Percentiles rank a stretch among this genome's conserved stretches.
Conservation (phyloP, 2,329 filamentous ascomycete species). For the Monilinia aucupariae region DNA sequence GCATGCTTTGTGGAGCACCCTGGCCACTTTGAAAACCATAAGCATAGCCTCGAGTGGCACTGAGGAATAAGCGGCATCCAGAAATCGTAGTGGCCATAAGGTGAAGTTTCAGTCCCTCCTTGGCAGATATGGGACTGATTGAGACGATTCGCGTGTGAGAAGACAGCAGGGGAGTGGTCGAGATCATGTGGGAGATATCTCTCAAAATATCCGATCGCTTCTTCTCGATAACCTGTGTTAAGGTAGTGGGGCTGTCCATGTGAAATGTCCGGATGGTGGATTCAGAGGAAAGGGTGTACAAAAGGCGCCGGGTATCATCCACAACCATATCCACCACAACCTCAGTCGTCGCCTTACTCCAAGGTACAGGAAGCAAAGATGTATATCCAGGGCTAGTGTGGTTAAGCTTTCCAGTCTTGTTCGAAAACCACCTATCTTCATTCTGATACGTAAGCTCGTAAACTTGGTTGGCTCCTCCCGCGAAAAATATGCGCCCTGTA, state of each 20-base stretch:
- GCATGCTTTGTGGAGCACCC: constrained; percentile 82
- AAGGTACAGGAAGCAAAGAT: constrained; percentile 50
- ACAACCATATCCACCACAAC: constrained; percentile 73
- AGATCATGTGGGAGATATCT: constrained; percentile 82
- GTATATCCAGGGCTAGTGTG: constrained; percentile 73
- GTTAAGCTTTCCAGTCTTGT: constrained; percentile 79
- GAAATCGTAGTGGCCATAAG: constrained; percentile 86
- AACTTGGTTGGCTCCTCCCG: constrained; percentile 77
- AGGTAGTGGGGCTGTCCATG: constrained; percentile 61
- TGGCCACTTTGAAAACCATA: constrained; percentile 57
- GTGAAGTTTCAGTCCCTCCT: constrained; percentile 76
- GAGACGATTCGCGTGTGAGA: constrained; percentile 70
- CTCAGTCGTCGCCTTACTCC: constrained; percentile 51
- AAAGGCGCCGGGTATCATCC: constrained; percentile 79
- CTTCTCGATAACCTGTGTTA: constrained; percentile 62
- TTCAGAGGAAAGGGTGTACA: constrained; percentile 84
- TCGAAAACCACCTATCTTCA: constrained; percentile 94
- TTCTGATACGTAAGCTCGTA: constrained; percentile 95
- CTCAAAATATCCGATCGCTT: constrained; percentile 52
- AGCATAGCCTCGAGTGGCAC: constrained; percentile 69
- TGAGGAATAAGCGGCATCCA: constrained; percentile 87
- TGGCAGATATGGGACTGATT: constrained; percentile 75
- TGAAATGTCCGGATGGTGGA: constrained; percentile 91
- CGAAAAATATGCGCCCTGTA: constrained; percentile 89
- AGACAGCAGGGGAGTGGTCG: constrained; percentile 64